A percentile compares a stretch with the other conserved stretches of the same genome.
Conservation (phyloP, 2,329 filamentous ascomycete genomes). For the Cladophialophora exuberans region DNA sequence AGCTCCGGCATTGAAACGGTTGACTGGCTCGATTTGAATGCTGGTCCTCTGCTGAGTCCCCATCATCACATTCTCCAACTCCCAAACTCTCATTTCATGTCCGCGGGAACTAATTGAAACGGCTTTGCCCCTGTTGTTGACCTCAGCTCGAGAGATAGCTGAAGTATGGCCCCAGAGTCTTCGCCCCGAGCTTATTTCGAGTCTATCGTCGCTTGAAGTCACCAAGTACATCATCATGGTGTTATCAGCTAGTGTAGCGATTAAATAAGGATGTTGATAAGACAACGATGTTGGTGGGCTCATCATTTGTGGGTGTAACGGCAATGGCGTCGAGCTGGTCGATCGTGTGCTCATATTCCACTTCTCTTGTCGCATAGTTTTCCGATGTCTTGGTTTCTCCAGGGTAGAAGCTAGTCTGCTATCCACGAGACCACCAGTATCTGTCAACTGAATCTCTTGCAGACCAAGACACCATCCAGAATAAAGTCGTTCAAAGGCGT, state of each 20-base stretch:
- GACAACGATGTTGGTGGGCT: slow-evolving; percentile 65
- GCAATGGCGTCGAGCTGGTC: slow-evolving; percentile 36
- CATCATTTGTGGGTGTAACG: slow-evolving; percentile 40
- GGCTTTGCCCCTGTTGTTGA: slow-evolving; percentile 81
- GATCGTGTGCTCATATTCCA: slow-evolving; percentile 32
- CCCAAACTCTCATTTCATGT: slow-evolving; percentile 82
- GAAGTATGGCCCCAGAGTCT: slow-evolving; percentile 91
- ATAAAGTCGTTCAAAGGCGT: slow-evolving; percentile 74
- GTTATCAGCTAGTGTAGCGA: slow-evolving; percentile 84
- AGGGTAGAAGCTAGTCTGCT: slow-evolving; percentile 30
- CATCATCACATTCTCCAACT: slow-evolving; percentile 67
- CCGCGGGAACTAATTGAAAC: slow-evolving; percentile 85
- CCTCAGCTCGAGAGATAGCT: slow-evolving; percentile 81
- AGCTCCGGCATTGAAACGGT: slow-evolving; percentile 30
- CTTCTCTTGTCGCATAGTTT: neutral
- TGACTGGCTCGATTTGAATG: slow-evolving; percentile 53
- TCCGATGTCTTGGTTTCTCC: slow-evolving; percentile 25
- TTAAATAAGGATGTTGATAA: slow-evolving; percentile 81
- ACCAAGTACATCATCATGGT: slow-evolving; percentile 82
- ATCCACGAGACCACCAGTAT: slow-evolving; percentile 19
- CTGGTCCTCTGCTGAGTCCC: slow-evolving; percentile 52
- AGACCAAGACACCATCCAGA: slow-evolving; percentile 87
- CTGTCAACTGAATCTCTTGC: slow-evolving; percentile 71
- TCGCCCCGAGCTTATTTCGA: slow-evolving; percentile 73
- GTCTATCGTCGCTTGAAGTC: slow-evolving; percentile 66